phyloP scores from a whole-genome alignment of 2,329 filamentous ascomycete species.

The Beauveria sp. region DNA sequence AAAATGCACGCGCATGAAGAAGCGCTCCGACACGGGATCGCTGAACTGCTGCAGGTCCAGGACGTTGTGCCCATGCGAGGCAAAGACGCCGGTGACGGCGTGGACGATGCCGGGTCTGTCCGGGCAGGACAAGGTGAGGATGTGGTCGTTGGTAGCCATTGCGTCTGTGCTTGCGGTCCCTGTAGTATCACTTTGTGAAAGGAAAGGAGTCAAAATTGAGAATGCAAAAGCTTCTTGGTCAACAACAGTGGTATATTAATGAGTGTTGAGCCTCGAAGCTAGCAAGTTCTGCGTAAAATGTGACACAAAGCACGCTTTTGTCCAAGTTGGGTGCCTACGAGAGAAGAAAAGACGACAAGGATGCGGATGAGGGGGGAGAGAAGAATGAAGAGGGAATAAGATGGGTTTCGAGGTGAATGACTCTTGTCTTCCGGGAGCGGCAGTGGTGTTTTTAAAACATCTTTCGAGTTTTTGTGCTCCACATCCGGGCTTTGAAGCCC shows the following conservation, averaged over 20 bases:
- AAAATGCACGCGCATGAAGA: slow-evolving; percentile 88
- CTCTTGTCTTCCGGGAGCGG: slow-evolving; percentile 9
- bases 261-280: slow-evolving; percentile 11
- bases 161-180: slow-evolving; percentile 13
- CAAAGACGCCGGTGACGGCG: slow-evolving; percentile 72
- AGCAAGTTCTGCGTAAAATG: neutral
- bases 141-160: slow-evolving; percentile 48
- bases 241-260: slow-evolving; percentile 13
- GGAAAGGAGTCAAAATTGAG: neutral
- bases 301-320: neutral
- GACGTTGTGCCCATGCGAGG: slow-evolving; percentile 68
- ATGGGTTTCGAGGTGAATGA: neutral
- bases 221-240: slow-evolving; percentile 10
- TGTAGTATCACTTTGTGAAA: slow-evolving; percentile 1
- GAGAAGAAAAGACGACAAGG: neutral
- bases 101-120: slow-evolving; percentile 82
- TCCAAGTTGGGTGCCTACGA: slow-evolving; percentile 5
- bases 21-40: slow-evolving; percentile 63
- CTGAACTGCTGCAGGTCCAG: slow-evolving; percentile 80
- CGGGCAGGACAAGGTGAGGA: slow-evolving; percentile 75
- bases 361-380: neutral
- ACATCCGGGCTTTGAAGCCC: slow-evolving; percentile 10
- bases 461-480: slow-evolving; percentile 7
- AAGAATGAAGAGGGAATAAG: neutral
- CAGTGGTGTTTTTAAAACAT: neutral